Percentiles rank a stretch among this genome's conserved stretches.
phyloP scores from a whole-genome alignment of 2,329 filamentous ascomycete species.

The Penicillium sp. region DNA sequence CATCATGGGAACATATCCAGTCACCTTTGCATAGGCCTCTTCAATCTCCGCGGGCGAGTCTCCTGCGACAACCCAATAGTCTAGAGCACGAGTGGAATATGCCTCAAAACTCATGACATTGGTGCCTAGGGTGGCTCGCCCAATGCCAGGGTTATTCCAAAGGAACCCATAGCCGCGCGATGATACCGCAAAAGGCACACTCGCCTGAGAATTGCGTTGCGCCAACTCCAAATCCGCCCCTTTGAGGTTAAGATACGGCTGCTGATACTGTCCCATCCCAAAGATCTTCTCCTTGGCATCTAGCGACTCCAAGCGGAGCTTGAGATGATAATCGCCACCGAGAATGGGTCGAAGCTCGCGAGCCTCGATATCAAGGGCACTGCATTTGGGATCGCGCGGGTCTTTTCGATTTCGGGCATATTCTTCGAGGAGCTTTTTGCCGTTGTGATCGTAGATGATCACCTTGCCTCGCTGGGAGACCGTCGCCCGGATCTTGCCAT shows the following conservation, averaged over 20 bases:
- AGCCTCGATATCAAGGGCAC: constrained; percentile 59
- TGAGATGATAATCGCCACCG: constrained; percentile 61
- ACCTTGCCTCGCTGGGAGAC: constrained; percentile 56
- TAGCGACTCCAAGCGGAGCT: constrained; percentile 61
- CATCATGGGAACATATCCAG: constrained; percentile 67
- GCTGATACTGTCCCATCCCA: constrained; percentile 72
- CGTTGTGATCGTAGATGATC: constrained; percentile 50
- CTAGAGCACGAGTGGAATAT: constrained; percentile 59
- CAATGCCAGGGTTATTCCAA: constrained; percentile 69
- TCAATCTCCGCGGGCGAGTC: constrained; percentile 60
- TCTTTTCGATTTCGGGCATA: constrained; percentile 57
- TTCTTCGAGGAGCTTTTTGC: constrained; percentile 56
- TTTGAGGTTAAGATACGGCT: constrained; percentile 65
- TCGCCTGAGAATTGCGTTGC: constrained; percentile 69
- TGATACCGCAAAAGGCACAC: constrained; percentile 64
- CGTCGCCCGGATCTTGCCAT: constrained; percentile 54
- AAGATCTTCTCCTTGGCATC: constrained; percentile 63
- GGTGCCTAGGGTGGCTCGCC: constrained; percentile 63
- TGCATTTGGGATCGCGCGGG: constrained; percentile 61
- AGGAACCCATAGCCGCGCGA: constrained; percentile 65
- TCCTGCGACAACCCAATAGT: constrained; percentile 67
- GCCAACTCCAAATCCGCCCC: constrained; percentile 66
- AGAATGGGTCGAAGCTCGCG: constrained; percentile 61
- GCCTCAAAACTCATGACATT: constrained; percentile 67
- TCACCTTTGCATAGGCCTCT: constrained; percentile 59